Evolutionary conservation across 108 stramenopile genomes (phyloP).

Genomic region (Skeletonema grethae): DNA sequence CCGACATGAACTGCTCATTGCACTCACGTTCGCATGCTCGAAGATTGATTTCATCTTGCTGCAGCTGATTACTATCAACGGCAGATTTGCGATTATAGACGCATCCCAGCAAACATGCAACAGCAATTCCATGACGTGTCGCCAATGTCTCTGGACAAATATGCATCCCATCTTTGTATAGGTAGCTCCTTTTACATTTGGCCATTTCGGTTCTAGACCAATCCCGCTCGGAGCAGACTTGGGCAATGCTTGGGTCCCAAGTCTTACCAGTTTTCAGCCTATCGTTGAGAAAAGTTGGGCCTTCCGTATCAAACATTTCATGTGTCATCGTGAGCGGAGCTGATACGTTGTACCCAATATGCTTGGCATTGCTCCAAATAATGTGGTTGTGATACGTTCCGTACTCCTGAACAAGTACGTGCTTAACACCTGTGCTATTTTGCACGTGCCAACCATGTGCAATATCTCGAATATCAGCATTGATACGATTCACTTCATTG

Average conservation of each 20-base stretch:
- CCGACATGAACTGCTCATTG: slow-evolving; percentile 24
- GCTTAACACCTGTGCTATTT: slow-evolving; percentile 12
- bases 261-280: slow-evolving; percentile 13
- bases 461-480: too few species aligned
- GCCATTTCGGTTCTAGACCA: too few species aligned
- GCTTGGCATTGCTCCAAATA: too few species aligned
- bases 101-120: too few species aligned
- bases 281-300: slow-evolving; percentile 34
- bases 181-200: too few species aligned
- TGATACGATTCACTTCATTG: not conserved
- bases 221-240: too few species aligned
- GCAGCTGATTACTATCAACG: not conserved
- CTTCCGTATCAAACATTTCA: slow-evolving; percentile 25
- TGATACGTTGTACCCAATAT: too few species aligned
- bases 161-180: too few species aligned
- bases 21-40: slow-evolving; percentile 19
- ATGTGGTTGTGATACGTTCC: slow-evolving; percentile 6
- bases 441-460: slow-evolving; percentile 1
- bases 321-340: slow-evolving; percentile 11
- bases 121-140: too few species aligned
- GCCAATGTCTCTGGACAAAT: too few species aligned
- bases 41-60: slow-evolving; percentile 15
- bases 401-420: slow-evolving; percentile 43
- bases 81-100: slow-evolving; percentile 26
- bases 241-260: slow-evolving; percentile 30